Conservation (phyloP, 352 stramenopile species). For the Albugo laibachii region DNA sequence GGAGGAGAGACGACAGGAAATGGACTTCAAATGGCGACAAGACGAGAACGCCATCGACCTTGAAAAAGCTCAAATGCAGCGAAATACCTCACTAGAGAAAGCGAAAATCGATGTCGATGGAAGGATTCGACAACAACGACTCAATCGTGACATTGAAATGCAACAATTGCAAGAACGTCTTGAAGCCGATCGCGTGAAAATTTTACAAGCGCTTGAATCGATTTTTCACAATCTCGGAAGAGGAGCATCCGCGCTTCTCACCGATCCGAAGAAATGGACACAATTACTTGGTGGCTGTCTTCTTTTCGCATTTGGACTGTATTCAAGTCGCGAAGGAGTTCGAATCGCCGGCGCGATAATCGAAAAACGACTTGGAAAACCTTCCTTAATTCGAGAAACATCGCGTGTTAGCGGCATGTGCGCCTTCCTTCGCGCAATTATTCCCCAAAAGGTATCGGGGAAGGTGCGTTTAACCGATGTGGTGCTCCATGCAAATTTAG, state of each 20-base stretch:
- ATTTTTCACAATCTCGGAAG: slow-evolving; percentile 53
- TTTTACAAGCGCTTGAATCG: slow-evolving; percentile 39
- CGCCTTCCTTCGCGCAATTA: slow-evolving; percentile 15
- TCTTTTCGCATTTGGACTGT: slow-evolving; percentile 37
- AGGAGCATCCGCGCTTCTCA: slow-evolving; percentile 24
- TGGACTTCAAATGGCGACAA: slow-evolving; percentile 34
- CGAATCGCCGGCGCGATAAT: slow-evolving; percentile 35
- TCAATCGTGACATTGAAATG: slow-evolving; percentile 59
- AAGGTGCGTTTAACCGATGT: slow-evolving; percentile 27
- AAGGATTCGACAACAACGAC: slow-evolving; percentile 38
- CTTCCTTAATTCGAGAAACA: slow-evolving; percentile 48
- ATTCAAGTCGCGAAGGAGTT: slow-evolving; percentile 35
- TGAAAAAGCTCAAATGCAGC: slow-evolving; percentile 23
- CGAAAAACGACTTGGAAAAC: slow-evolving; percentile 44
- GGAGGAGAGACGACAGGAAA: slow-evolving; percentile 32
- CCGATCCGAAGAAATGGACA: slow-evolving; percentile 33
- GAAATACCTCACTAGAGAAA: slow-evolving; percentile 39
- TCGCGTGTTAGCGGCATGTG: slow-evolving; percentile 23
- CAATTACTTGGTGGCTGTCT: slow-evolving; percentile 28
- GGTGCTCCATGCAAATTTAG: slow-evolving; percentile 23
- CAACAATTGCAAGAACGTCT: slow-evolving; percentile 31
- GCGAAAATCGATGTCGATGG: slow-evolving; percentile 39
- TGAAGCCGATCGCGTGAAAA: slow-evolving; percentile 36
- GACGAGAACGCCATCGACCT: slow-evolving; percentile 28
- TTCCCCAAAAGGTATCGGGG: slow-evolving; percentile 11